A percentile compares a stretch with the other conserved stretches of the same genome.
phyloP scores from a whole-genome alignment of 2,329 filamentous ascomycete species.

The Capronia epimyces region DNA sequence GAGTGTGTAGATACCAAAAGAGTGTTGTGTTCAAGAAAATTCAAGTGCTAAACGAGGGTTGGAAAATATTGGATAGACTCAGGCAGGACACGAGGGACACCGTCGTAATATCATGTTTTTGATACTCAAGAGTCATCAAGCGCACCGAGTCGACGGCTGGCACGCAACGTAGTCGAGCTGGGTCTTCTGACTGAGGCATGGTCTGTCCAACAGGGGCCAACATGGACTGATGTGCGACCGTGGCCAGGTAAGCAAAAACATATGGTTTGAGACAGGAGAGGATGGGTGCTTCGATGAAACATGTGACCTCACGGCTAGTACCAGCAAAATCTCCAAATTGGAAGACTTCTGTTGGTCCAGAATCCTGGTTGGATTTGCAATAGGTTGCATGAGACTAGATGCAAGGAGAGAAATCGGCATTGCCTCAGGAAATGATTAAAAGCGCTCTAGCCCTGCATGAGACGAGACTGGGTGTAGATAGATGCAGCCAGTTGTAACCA shows the following conservation, averaged over 20 bases:
- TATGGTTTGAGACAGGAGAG: neutral
- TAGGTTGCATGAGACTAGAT: neutral
- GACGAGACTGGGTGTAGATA: neutral
- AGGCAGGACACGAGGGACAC: neutral
- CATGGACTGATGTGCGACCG: neutral
- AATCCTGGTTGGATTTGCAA: neutral
- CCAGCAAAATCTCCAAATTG: neutral
- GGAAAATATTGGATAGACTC: neutral
- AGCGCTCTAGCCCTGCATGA: neutral
- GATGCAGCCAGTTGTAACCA: neutral
- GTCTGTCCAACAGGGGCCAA: neutral
- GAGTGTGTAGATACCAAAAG: slow-evolving; percentile 10
- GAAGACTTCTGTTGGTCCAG: neutral
- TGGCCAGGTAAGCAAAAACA: neutral
- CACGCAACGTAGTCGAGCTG: neutral
- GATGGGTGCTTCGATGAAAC: neutral
- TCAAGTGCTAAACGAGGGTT: slow-evolving; percentile 1
- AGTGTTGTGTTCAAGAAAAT: slow-evolving; percentile 6
- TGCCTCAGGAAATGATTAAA: neutral
- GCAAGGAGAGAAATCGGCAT: neutral
- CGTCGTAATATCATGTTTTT: slow-evolving; percentile 1
- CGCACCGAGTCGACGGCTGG: neutral
- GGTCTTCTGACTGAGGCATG: neutral
- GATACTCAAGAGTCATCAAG: neutral
- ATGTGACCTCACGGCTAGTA: neutral